Evolutionary conservation across 495 filamentous ascomycete species (phyloP), one percentile per base, ranked within the genome.

Genomic region (Penicillium canescens): DNA sequence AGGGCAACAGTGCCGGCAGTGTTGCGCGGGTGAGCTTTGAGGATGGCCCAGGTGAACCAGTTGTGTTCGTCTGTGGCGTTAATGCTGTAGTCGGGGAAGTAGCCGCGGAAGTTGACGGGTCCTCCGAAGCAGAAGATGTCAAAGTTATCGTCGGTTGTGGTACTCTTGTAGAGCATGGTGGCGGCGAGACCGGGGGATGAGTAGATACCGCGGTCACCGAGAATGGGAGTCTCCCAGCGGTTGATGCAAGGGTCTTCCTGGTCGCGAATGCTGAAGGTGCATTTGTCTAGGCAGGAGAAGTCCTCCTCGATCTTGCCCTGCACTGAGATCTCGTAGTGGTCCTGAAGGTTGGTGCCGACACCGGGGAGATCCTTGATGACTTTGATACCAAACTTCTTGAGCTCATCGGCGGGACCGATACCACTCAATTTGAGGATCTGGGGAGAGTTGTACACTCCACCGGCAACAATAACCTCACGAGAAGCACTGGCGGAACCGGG

Each of bases 341-440:
- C 84, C 49, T 88, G 85, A 1, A 89, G 66, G 60, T 89, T 89
- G 13, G 74, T 73, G 37, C 87, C 87, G 0, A 89, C 85, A 14
- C 80, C 83, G 0, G 86, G 83, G 0, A 85, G 71, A 56, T 87
- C 79, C 21, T 67, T 52, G 0, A 86, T 50, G 0, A 86, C 69
- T 2, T 74, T 61, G 50, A 89, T 86, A 16, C 67, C 62, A 48
- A 78, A 72, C 6, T 59, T 59, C 3, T 61, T n/a, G 1, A 90
- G 77, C 41, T 86, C 75, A 0, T 61, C 63, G 1, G 56, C 54
- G 0, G 83, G 78, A 2, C 86, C 86, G 50, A 90, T 68, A 21
- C 88, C 87, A 4, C 76, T 83, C 2, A 86, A 75, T 57, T 87
- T 83, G 8, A 90, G 79, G 2, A 90, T 60, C 47, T 85, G 81